Evolutionary conservation across 257 asterid species (phyloP).

Genomic region (Ballota nigra): DNA sequence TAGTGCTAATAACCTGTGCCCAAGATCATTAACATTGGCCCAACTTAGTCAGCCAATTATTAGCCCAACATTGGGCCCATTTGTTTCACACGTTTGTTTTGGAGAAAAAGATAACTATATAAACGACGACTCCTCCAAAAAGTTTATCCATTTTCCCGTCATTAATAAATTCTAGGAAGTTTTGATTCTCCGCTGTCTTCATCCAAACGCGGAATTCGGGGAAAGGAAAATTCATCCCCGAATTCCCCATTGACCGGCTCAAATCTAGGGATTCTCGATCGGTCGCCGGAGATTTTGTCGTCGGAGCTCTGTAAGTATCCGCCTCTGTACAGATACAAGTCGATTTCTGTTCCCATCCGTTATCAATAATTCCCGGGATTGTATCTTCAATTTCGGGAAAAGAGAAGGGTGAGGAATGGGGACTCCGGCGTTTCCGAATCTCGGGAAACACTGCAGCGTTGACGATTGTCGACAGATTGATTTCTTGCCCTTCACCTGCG

Average conservation of each 20-base stretch:
- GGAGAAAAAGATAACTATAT: background rate
- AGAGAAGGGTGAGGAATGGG: slow-evolving; percentile 53
- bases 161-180: slow-evolving; percentile 14
- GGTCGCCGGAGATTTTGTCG: slow-evolving; percentile 8
- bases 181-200: slow-evolving; percentile 14
- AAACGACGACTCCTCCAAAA: slow-evolving; percentile 18
- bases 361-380: slow-evolving; percentile 3
- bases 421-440: slow-evolving; percentile 86
- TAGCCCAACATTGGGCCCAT: background rate
- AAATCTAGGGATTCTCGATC: slow-evolving; percentile 24
- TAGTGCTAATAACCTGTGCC: too few relatives aligned
- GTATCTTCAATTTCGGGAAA: background rate
- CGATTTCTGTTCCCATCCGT: slow-evolving; percentile 5
- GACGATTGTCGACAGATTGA: slow-evolving; percentile 86
- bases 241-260: slow-evolving; percentile 30
- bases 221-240: slow-evolving; percentile 21
- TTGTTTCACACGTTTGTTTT: background rate
- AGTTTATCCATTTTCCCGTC: slow-evolving; percentile 18
- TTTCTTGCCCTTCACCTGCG: slow-evolving; percentile 95
- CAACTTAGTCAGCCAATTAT: too few relatives aligned
- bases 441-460: slow-evolving; percentile 86
- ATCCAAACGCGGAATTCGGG: slow-evolving; percentile 38
- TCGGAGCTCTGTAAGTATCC: slow-evolving; percentile 16
- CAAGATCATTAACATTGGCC: too few relatives aligned
- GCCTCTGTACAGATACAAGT: background rate